These are phyloP conservation scores for Trapa bicornis DNA, from an alignment of 345 rosid species.

Conservation along the genomic window DNA sequence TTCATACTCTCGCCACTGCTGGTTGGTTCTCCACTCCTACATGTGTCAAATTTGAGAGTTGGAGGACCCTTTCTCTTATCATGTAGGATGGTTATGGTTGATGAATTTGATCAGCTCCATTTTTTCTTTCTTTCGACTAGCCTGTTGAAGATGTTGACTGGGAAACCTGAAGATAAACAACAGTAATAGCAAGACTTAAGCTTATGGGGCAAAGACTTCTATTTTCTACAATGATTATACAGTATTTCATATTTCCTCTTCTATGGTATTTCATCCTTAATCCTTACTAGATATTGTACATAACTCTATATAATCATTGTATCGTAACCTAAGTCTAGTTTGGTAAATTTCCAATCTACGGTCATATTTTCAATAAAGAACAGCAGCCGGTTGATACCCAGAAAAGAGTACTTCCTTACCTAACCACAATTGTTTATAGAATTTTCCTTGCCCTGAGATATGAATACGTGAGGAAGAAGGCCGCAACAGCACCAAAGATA, in stretches of 20 bases:
- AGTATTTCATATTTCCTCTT: too few species aligned
- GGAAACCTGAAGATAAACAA: background rate
- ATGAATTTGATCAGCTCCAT: too few species aligned
- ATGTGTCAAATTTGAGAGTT: background rate
- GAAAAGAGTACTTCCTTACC: background rate
- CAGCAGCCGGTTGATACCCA: background rate
- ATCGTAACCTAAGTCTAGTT: too few species aligned
- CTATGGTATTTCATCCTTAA: too few species aligned
- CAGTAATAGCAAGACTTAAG: background rate
- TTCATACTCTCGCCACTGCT: too few species aligned
- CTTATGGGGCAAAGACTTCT: too few species aligned
- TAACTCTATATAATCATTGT: too few species aligned
- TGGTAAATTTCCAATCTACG: too few species aligned
- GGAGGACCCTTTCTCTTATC: background rate
- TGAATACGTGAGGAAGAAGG: constrained; percentile 57
- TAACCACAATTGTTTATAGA: constrained; percentile 23
- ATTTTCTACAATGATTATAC: too few species aligned
- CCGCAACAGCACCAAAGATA: constrained; percentile 59
- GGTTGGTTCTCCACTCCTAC: background rate
- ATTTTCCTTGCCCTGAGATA: constrained; percentile 71
- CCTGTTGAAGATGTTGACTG: constrained; percentile 1
- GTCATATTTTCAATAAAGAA: background rate
- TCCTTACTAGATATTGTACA: background rate
- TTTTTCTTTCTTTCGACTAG: background rate
- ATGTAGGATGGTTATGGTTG: background rate